Percentiles rank a stretch among this genome's conserved stretches.
phyloP scores from a whole-genome alignment of 129 eudicot genomes.

The Calendula officinalis region DNA sequence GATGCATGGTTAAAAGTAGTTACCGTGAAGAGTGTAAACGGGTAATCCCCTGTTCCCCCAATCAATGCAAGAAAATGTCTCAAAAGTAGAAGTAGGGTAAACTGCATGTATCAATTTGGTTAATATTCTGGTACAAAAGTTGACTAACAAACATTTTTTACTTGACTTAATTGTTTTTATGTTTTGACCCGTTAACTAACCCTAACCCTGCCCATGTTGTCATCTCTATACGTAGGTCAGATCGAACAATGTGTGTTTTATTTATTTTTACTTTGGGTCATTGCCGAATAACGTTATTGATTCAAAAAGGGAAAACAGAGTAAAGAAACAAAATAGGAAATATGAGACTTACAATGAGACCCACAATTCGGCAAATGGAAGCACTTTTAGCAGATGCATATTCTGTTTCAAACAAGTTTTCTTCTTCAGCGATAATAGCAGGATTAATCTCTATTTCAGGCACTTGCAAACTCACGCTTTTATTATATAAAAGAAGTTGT shows the following conservation, averaged over 20 bases:
- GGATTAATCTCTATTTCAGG: slow-evolving; percentile 39
- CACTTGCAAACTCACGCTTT: slow-evolving; percentile 50
- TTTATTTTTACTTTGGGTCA: not conserved
- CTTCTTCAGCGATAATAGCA: slow-evolving; percentile 20
- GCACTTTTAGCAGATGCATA: slow-evolving; percentile 37
- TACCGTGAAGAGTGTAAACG: slow-evolving; percentile 56
- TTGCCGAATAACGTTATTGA: not conserved
- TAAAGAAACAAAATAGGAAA: not conserved
- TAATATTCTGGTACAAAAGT: not conserved
- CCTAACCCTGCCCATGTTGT: too few relatives aligned
- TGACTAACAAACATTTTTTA: too few relatives aligned
- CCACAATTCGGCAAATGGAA: slow-evolving; percentile 46
- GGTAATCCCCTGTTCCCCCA: slow-evolving; percentile 46
- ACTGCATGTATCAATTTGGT: slow-evolving; percentile 38
- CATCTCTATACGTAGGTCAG: not conserved
- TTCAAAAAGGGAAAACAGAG: not conserved
- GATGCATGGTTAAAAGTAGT: slow-evolving; percentile 20
- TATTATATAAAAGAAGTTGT: not conserved
- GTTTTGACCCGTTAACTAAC: too few relatives aligned
- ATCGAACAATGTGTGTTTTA: not conserved
- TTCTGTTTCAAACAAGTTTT: slow-evolving; percentile 21
- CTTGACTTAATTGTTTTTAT: too few relatives aligned
- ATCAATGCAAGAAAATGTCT: slow-evolving; percentile 47
- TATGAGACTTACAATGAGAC: slow-evolving; percentile 44
- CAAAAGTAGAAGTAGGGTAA: slow-evolving; percentile 49